These are phyloP conservation scores for Rosellinia necatrix DNA, from an alignment of 2,329 filamentous ascomycete species.

Conservation along the genomic window DNA sequence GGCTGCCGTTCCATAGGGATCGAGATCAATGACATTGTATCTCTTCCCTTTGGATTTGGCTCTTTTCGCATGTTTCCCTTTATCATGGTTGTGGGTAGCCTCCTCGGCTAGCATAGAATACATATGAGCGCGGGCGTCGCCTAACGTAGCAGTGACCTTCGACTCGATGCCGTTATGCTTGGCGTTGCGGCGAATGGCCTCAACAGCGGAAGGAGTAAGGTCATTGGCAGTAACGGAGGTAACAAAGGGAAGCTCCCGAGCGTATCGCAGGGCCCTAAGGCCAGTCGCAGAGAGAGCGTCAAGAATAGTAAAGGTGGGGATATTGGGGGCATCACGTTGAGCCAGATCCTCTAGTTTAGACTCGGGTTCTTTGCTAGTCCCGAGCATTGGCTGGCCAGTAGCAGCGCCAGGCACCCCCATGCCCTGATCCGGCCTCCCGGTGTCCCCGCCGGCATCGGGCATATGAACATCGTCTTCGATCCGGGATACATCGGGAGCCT, in stretches of 20 bases:
- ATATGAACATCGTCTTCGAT: constrained; percentile 24
- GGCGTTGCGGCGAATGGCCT: constrained; percentile 83
- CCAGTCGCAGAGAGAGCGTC: constrained; percentile 95
- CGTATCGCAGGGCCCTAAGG: constrained; percentile 87
- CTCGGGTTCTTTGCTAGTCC: constrained; percentile 23
- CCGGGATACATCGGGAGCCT: constrained; percentile 13
- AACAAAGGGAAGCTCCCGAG: constrained; percentile 83
- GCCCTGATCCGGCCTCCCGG: not conserved
- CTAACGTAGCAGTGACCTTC: constrained; percentile 73
- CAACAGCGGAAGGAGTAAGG: constrained; percentile 74
- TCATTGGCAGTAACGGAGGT: constrained; percentile 90
- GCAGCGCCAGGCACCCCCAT: constrained; percentile 1
- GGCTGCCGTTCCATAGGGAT: constrained; percentile 92
- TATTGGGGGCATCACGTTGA: constrained; percentile 36
- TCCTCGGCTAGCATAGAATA: constrained; percentile 69
- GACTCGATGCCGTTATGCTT: constrained; percentile 76
- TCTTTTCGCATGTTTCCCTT: constrained; percentile 46
- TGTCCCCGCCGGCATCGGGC: constrained; percentile 30
- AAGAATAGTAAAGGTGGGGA: constrained; percentile 75
- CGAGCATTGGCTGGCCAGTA: constrained; percentile 12
- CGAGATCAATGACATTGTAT: constrained; percentile 95
- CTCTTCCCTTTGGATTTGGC: constrained; percentile 54
- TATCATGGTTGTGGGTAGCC: constrained; percentile 47
- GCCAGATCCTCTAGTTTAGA: constrained; percentile 19
- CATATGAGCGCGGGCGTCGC: constrained; percentile 91